Conservation (phyloP, 140 eudicot species). For the Stevia rebaudiana region DNA sequence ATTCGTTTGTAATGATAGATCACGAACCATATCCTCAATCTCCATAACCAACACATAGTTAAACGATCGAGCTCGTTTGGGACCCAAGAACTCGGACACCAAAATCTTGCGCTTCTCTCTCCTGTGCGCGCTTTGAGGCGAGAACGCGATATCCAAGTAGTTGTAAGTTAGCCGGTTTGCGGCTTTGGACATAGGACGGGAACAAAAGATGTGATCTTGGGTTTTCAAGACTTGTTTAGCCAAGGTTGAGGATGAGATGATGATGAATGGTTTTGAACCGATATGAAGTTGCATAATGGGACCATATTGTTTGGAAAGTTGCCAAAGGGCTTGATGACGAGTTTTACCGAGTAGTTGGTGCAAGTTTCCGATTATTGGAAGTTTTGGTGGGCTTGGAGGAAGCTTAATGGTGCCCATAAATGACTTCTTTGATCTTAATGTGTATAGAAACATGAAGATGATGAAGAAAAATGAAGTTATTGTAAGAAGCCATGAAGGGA, state of each 20-base stretch:
- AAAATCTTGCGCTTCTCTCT: slow-evolving; percentile 25
- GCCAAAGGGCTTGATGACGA: slow-evolving; percentile 25
- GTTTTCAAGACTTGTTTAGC: slow-evolving; percentile 21
- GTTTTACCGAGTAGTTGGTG: slow-evolving; percentile 25
- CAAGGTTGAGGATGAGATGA: slow-evolving; percentile 29
- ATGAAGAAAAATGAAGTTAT: neutral
- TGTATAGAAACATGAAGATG: neutral
- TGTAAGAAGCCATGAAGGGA: slow-evolving; percentile 17
- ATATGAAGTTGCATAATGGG: slow-evolving; percentile 30
- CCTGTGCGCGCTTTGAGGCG: slow-evolving; percentile 15
- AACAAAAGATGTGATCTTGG: slow-evolving; percentile 17
- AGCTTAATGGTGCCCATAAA: neutral
- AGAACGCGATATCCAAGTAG: slow-evolving; percentile 16
- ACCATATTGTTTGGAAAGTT: slow-evolving; percentile 31
- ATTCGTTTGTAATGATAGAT: neutral
- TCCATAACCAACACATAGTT: slow-evolving; percentile 12
- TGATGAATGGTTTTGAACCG: slow-evolving; percentile 26
- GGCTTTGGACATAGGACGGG: slow-evolving; percentile 1
- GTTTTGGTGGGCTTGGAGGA: slow-evolving; percentile 28
- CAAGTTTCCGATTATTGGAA: slow-evolving; percentile 27
- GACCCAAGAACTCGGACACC: slow-evolving; percentile 24
- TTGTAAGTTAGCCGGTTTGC: slow-evolving; percentile 16
- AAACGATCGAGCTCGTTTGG: slow-evolving; percentile 25
- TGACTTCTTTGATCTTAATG: neutral
- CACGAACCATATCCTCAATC: slow-evolving; percentile 5